Evolutionary conservation across 192 early-diverging fungal species (phyloP).

Genomic region (Pilaira anomala): DNA sequence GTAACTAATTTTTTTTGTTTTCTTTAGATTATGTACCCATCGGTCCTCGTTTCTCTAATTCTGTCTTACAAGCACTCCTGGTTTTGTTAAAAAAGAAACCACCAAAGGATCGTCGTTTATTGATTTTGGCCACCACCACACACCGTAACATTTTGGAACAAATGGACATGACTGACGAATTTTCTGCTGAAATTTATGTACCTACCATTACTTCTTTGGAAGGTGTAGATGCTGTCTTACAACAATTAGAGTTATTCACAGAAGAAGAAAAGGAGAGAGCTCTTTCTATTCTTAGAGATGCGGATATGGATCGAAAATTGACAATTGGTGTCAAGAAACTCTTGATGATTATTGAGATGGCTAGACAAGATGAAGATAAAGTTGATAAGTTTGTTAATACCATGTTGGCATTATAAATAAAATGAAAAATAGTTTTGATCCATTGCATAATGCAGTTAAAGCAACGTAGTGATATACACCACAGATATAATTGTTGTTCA

Average conservation of each 20-base stretch:
- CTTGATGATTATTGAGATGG: conserved; percentile 88
- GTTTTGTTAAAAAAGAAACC: conserved; percentile 92
- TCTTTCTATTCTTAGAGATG: conserved; percentile 49
- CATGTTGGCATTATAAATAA: not conserved
- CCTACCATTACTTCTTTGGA: conserved; percentile 70
- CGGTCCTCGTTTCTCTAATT: conserved; percentile 93
- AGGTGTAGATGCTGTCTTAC: conserved; percentile 69
- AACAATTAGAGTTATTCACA: conserved; percentile 66
- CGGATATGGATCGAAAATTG: conserved; percentile 56
- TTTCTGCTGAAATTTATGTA: conserved; percentile 82
- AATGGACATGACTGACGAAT: conserved; percentile 86
- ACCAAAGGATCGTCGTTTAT: conserved; percentile 76
- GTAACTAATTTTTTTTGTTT: not conserved
- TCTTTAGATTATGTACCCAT: conserved; percentile 86
- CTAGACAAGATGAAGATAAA: conserved; percentile 79
- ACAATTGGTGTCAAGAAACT: conserved; percentile 90
- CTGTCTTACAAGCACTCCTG: conserved; percentile 86
- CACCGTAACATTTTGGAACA: conserved; percentile 74
- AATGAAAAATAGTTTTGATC: no score
- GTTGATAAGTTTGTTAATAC: conserved; percentile 72
- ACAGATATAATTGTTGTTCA: no score
- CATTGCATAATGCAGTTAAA: no score
- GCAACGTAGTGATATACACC: no score
- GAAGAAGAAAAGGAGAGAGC: conserved; percentile 60
- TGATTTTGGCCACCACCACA: conserved; percentile 90